Base-by-base conservation (phyloP, 345 rosid genomes). In the Cardiospermum halicacabum region DNA sequence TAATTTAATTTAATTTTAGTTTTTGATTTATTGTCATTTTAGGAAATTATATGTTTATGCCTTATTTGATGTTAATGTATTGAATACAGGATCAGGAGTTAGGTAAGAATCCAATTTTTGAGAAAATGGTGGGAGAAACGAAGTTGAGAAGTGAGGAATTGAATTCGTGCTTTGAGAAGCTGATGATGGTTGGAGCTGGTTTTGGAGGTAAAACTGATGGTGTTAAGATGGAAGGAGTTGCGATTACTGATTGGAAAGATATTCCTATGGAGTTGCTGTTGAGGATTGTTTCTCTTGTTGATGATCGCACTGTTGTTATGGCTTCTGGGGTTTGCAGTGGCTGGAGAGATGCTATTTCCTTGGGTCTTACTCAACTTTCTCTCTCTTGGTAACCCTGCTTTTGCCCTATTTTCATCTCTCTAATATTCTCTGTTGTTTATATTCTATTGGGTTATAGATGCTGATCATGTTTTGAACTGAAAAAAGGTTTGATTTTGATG, bases 311-410 rank as follows among this genome's bases (percentile, higher is more conserved):
- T 0, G 76, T 82, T n/a, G 81, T 93, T 43, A 66, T 76, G 71
- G 97, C 95, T 73, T 88, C 95, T 67, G 92, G 85, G 69, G 98
- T 93, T 73, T 93, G 97, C 34, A 56, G 72, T 58, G 97, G 96
- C 9, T 93, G 98, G 97, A 88, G 96, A 74, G 98, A 93, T 71
- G 88, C 92, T 3, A 74, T 93, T 45, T 75, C 84, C 59, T 69
- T 87, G 71, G 98, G 97, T 49, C 83, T 85, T 68, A 80, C 96
- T 18, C 85, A 82, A 71, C 89, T 93, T 24, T 81, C 81, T 59
- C 96, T 93, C 72, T 88, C 85, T 39, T 85, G 95, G 98, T 93
- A 85, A 45, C 56, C 57, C 0, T n/a, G 11, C 3, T 60, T 48
- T 63, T 71, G 30, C 27, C 34, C 27, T 10, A 51, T 31, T 7